Conservation (phyloP, 1,139 yeast species). For the Sugiyamaella xylanicola region DNA sequence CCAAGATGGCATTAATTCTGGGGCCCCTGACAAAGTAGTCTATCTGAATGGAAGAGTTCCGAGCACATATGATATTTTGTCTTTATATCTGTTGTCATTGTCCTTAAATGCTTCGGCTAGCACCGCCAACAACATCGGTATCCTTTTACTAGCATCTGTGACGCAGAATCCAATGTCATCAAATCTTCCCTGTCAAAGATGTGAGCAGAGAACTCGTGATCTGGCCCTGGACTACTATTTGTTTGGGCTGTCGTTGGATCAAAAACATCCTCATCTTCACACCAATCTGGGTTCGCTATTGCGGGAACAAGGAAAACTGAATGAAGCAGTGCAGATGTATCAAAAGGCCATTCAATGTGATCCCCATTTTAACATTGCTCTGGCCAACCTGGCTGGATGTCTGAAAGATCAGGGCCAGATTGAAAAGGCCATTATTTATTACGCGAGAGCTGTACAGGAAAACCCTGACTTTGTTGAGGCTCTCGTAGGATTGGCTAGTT, state of each 20-base stretch:
- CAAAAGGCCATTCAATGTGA: conserved; percentile 40
- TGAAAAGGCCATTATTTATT: conserved; percentile 39
- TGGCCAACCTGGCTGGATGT: conserved; percentile 42
- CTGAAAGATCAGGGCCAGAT: conserved; percentile 41
- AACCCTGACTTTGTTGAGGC: conserved; percentile 42
- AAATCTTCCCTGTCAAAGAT: conserved; percentile 16
- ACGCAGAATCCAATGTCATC: conserved; percentile 13
- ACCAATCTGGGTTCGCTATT: conserved; percentile 42
- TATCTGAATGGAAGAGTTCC: conserved; percentile 39
- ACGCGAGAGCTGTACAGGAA: conserved; percentile 38
- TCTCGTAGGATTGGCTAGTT: conserved; percentile 40
- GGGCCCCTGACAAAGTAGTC: conserved; percentile 34
- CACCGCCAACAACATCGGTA: conserved; percentile 43
- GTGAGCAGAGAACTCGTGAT: conserved; percentile 20
- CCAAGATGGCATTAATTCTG: conserved; percentile 43
- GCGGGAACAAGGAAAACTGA: conserved; percentile 39
- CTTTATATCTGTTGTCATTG: conserved; percentile 39
- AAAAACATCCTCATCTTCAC: conserved; percentile 42
- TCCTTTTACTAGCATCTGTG: conserved; percentile 35
- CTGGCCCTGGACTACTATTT: conserved; percentile 40
- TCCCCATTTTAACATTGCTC: conserved; percentile 40
- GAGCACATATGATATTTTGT: conserved; percentile 36
- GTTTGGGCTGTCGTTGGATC: conserved; percentile 40
- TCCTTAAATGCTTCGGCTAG: conserved; percentile 41
- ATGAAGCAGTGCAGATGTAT: conserved; percentile 41